Conservation (phyloP, 202 grass and related monocot species). For the Elaeis oleifera region DNA sequence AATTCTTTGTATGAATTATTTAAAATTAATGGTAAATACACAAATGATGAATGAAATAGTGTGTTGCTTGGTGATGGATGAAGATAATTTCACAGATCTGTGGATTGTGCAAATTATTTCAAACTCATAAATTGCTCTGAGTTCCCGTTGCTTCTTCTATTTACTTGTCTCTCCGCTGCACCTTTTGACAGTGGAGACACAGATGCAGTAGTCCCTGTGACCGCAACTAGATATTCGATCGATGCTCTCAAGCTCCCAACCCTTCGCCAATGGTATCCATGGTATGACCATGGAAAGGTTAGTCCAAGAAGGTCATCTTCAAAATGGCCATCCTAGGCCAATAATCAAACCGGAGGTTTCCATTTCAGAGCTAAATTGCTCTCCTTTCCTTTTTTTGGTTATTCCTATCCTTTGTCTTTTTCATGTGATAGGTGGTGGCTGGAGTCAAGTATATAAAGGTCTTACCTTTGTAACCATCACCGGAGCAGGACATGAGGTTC, state of each 20-base stretch:
- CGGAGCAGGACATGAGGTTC: conserved; percentile 80
- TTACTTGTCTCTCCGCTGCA: background rate
- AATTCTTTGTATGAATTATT: too few species aligned
- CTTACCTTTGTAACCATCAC: conserved; percentile 64
- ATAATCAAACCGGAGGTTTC: background rate
- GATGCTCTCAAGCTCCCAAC: conserved; percentile 82
- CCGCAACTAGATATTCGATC: conserved; percentile 88
- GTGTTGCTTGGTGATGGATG: too few species aligned
- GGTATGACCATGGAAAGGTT: conserved; percentile 84
- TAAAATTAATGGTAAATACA: too few species aligned
- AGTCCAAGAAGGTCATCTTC: conserved; percentile 16
- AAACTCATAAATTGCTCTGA: background rate
- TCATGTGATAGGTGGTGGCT: conserved; percentile 61
- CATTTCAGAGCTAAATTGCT: too few species aligned
- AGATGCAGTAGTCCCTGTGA: conserved; percentile 92
- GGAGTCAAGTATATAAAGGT: conserved; percentile 88
- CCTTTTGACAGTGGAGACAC: conserved; percentile 64
- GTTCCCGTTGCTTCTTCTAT: background rate
- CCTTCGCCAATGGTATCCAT: conserved; percentile 69
- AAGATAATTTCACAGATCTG: too few species aligned
- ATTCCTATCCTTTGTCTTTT: too few species aligned
- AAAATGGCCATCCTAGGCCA: background rate
- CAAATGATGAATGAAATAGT: too few species aligned
- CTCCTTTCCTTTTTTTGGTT: background rate
- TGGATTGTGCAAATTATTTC: too few species aligned